Evolutionary conservation across 2,329 filamentous ascomycete species (phyloP).

Genomic region (Rhynchosporium secalis): DNA sequence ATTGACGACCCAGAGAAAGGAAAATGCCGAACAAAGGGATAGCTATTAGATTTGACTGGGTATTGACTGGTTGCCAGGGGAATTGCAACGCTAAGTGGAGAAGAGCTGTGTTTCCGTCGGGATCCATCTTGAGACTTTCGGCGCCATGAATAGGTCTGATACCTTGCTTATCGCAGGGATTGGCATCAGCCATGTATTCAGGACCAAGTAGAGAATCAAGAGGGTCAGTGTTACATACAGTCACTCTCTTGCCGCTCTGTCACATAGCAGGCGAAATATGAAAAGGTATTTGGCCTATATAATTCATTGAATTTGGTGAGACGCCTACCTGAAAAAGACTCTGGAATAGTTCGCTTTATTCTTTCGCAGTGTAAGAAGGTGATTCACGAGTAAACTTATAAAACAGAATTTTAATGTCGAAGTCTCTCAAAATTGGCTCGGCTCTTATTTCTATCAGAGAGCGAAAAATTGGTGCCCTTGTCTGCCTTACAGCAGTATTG

Average conservation of each 20-base stretch:
- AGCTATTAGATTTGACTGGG: neutral
- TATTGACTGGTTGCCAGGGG: neutral
- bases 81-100: slow-evolving; percentile 32
- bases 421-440: neutral
- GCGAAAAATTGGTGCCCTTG: neutral
- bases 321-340: neutral
- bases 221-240: neutral
- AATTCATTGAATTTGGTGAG: neutral
- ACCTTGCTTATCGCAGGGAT: slow-evolving; percentile 12
- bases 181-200: slow-evolving; percentile 11
- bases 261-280: neutral
- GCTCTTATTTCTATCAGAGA: neutral
- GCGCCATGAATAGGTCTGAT: slow-evolving; percentile 27
- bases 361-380: neutral
- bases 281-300: neutral
- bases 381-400: neutral
- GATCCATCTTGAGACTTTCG: slow-evolving; percentile 27
- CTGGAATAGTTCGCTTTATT: neutral
- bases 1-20: slow-evolving; percentile 25
- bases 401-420: neutral
- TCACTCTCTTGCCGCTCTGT: neutral
- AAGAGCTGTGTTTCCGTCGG: slow-evolving; percentile 26
- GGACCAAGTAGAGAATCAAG: neutral
- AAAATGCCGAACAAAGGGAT: neutral
- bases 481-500: neutral